A percentile compares a stretch with the other conserved stretches of the same genome.
Evolutionary conservation across 2,329 filamentous ascomycete species (phyloP).

Genomic region (Aschersonia sp.): DNA sequence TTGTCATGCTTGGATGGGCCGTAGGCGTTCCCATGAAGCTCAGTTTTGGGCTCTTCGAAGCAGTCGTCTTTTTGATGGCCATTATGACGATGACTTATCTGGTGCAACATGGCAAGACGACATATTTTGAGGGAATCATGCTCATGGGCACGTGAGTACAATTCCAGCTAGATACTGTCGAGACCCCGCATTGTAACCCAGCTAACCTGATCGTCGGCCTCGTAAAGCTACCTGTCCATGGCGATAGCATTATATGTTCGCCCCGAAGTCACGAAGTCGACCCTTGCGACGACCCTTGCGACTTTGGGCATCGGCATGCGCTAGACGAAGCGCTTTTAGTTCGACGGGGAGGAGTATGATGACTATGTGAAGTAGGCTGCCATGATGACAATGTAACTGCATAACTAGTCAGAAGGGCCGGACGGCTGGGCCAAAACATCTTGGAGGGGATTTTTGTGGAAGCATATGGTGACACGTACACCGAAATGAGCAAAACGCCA

Average conservation of each 20-base stretch:
- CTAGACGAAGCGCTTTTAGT: neutral
- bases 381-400: slow-evolving; percentile 2
- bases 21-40: slow-evolving; percentile 5
- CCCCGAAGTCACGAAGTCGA: slow-evolving; percentile 2
- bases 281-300: neutral
- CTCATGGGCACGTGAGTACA: slow-evolving; percentile 7
- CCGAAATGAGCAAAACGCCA: slow-evolving; percentile 6
- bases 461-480: slow-evolving; percentile 1
- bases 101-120: slow-evolving; percentile 7
- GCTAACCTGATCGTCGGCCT: neutral
- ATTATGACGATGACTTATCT: slow-evolving; percentile 7
- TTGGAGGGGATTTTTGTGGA: neutral
- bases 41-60: slow-evolving; percentile 6
- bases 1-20: slow-evolving; percentile 2
- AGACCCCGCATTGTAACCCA: neutral
- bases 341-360: neutral
- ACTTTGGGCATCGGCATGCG: neutral
- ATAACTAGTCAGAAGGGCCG: neutral
- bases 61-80: slow-evolving; percentile 6
- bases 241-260: slow-evolving; percentile 6
- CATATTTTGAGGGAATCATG: slow-evolving; percentile 7
- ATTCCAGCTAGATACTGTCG: too few species aligned
- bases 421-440: neutral
- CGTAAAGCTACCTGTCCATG: slow-evolving; percentile 6
- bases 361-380: slow-evolving; percentile 2